Evolutionary conservation across 139 green algal genomes (phyloP), one percentile per base, ranked within the genome.

Genomic region (Asterochloris sp.): DNA sequence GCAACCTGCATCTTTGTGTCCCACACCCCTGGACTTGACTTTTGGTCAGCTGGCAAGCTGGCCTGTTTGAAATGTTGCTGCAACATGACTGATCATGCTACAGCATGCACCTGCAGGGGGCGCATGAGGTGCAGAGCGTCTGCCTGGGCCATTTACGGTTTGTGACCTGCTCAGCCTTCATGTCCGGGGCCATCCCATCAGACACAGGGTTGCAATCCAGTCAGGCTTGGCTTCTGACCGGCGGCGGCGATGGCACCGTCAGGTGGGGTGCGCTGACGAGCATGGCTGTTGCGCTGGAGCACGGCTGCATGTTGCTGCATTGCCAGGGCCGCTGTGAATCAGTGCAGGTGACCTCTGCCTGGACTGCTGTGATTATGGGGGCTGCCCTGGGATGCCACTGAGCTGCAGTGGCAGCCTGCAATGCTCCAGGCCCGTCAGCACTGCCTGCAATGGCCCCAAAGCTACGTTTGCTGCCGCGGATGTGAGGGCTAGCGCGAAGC

Each of bases 121-220:
- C 90, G 0, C 91, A 91, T 73, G 91, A 96, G 62, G 96, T 98
- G 78, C 92, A 98, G 88, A 88, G 64, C 81, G 96, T 93, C 81
- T 98, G 94, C 89, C 78, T 98, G 17, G 94, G 94, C 29, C 94
- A 98, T 90, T 89, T 82, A 12, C 78, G 85, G 13, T 97, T 94
- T 84, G 93, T 95, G 6, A 90, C 89, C 0, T 89, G 82, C 66
- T 80, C 80, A 11, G 85, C 89, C 1, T 97, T 94, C 75, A 83
- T 93, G 21, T 68, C 26, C 11, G 21, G 67, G 13, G 38, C 17
- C 16, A 29, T 13, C 26, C 54, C 82, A 68, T 64, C 75, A 63
- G 67, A 69, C 13, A 21, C 67, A 2, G 60, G 38, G 14, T 15
- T 47, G 24, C 54, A 80, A 13, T 26, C 76, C 29, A 14, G 67